phyloP scores from a whole-genome alignment of 176 grass and related monocot genomes.

The Avena sativa region DNA sequence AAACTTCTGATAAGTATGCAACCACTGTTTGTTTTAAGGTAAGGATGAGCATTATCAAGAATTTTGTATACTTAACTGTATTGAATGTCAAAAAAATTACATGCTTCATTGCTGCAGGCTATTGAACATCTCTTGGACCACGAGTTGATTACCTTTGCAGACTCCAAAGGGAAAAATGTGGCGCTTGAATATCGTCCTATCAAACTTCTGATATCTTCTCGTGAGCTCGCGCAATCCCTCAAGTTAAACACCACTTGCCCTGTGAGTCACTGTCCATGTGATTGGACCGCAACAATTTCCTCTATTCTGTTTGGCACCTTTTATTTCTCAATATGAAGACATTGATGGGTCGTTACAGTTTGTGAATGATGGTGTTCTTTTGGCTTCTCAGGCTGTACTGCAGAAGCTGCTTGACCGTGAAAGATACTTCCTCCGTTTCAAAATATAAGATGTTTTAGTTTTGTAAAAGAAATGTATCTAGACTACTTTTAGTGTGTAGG shows the following conservation, averaged over 20 bases:
- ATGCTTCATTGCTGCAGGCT: slow-evolving; percentile 54
- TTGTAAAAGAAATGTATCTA: too few relatives aligned
- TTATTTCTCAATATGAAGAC: not conserved
- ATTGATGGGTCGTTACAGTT: not conserved
- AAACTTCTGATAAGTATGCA: slow-evolving; percentile 89
- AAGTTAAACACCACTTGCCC: slow-evolving; percentile 80
- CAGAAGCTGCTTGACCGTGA: slow-evolving; percentile 93
- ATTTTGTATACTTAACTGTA: not conserved
- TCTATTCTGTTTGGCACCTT: not conserved
- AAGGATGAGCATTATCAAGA: slow-evolving; percentile 35
- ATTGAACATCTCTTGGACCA: slow-evolving; percentile 91
- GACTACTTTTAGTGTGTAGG: too few relatives aligned
- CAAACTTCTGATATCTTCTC: slow-evolving; percentile 82
- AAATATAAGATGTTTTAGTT: too few relatives aligned
- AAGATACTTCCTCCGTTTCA: slow-evolving; percentile 36
- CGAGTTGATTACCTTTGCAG: slow-evolving; percentile 82
- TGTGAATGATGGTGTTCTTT: slow-evolving; percentile 21
- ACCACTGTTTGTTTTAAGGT: slow-evolving; percentile 73
- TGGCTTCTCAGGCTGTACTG: slow-evolving; percentile 68
- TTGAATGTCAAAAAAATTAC: not conserved
- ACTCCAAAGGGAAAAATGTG: slow-evolving; percentile 68
- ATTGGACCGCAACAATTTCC: slow-evolving; percentile 23
- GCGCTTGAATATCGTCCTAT: slow-evolving; percentile 73
- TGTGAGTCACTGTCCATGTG: slow-evolving; percentile 55
- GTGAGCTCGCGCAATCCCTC: slow-evolving; percentile 67